Base-by-base conservation (phyloP, 2,329 filamentous ascomycete species). In the Onygenales sp. region DNA sequence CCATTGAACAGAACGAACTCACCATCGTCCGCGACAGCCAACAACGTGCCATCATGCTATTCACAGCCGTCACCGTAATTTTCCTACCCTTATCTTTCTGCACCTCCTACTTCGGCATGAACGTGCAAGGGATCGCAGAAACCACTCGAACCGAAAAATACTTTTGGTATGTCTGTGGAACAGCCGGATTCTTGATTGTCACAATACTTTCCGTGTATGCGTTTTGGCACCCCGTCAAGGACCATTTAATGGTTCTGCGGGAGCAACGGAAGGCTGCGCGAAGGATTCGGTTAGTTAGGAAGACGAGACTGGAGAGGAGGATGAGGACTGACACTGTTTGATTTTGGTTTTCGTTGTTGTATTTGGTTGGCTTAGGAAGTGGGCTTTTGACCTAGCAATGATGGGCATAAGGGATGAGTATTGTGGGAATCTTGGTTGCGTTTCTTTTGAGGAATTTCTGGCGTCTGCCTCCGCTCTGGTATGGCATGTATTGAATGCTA, bases 41-140 rank as follows among this genome's bases (percentile, higher is more conserved):
- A 31, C 39, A 51, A 11, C 39, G 39, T 21, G 50, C 54, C 31
- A 52, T 57, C 10, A 40, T 54, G 32, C 53, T 49, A 34, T 56
- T 61, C 49, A 61, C 59, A 2, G 46, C 58, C 1, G 56, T 61
- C 10, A 61, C 59, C 1, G 46, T 60, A 4, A 37, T 61, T 11
- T 61, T 61, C 44, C 51, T 61, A 9, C 59, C 59, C 7, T 17
- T 59, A 27, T 48, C 51, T 6, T 60, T 61, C 44, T 55, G 58
- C 10, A 54, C 59, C 5, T 51, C 52, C n/a, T 57, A 51, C 31
- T 58, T 61, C 32, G 59, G 59, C 13, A 61, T 61, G 59, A 61
- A 61, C 32, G 32, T 56, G 1, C 43, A 42, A n/a, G 60, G 55
- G 40, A 61, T 62, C n/a, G 52, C 54, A 27, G 53, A 61, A 32